Conservation (phyloP, 2,329 filamentous ascomycete genomes). For the Pseudogymnoascus sp. region DNA sequence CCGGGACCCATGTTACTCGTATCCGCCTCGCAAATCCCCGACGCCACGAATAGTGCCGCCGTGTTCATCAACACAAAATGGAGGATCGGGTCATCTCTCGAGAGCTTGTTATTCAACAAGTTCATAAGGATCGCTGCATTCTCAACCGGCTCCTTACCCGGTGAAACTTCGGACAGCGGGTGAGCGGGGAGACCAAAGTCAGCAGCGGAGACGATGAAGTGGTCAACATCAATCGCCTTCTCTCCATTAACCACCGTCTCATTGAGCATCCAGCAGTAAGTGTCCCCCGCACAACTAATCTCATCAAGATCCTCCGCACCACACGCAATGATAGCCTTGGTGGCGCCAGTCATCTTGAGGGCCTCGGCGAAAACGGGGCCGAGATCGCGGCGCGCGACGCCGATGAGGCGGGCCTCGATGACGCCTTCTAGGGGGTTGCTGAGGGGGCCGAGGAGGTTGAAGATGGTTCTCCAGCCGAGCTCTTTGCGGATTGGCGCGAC, state of each 20-base stretch:
- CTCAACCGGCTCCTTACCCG: slow-evolving; percentile 76
- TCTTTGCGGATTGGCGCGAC: slow-evolving; percentile 80
- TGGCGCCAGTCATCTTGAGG: slow-evolving; percentile 64
- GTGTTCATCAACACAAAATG: slow-evolving; percentile 95
- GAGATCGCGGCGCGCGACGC: slow-evolving; percentile 80
- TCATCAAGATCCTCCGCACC: slow-evolving; percentile 94
- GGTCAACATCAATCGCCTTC: slow-evolving; percentile 53
- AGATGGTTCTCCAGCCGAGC: slow-evolving; percentile 90
- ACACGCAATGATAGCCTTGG: slow-evolving; percentile 84
- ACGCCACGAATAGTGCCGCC: slow-evolving; percentile 76
- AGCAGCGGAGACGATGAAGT: slow-evolving; percentile 70
- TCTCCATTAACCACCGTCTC: slow-evolving; percentile 39
- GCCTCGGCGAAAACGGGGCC: slow-evolving; percentile 86
- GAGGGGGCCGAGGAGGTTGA: slow-evolving; percentile 90
- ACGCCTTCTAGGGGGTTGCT: slow-evolving; percentile 81
- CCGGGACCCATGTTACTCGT: slow-evolving; percentile 70
- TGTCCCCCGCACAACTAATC: slow-evolving; percentile 81
- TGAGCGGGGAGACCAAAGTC: slow-evolving; percentile 81
- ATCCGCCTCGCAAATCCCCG: slow-evolving; percentile 80
- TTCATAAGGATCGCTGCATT: slow-evolving; percentile 79
- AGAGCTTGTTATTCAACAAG: slow-evolving; percentile 67
- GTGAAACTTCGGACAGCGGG: slow-evolving; percentile 68
- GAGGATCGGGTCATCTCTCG: slow-evolving; percentile 73
- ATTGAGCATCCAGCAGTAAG: slow-evolving; percentile 78
- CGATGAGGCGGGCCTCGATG: slow-evolving; percentile 87